Evolutionary conservation across 2,329 filamentous ascomycete species (phyloP), one percentile per base, ranked within the genome.

Genomic region (Parafenestella ontariensis): DNA sequence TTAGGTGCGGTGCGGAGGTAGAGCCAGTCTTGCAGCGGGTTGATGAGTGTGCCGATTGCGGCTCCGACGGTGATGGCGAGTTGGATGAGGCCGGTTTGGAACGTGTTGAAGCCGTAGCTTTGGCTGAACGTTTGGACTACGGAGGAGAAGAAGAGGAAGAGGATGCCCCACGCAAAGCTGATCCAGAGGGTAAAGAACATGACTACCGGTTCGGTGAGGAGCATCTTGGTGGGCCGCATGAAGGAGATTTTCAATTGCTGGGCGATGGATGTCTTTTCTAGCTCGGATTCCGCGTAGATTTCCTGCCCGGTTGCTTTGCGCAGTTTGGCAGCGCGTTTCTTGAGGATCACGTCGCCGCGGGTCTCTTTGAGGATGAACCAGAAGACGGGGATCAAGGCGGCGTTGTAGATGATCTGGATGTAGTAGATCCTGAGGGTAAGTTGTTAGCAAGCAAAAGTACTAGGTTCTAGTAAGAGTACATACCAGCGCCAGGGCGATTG

Each of bases 111-210:
- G 45, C 66, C 68, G 54, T 79, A 78, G 44, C 73, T 76, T 10
- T 64, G 43, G 36, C 63, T 67, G 56, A 77, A 79, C 0, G 76
- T 78, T 49, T 78, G 76, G 0, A 73, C 70, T 1, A 79, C 74
- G 8, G 69, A 74, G 24, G 65, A 70, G 56, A 78, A 78, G 68
- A 78, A 79, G 0, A 79, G 65, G 55, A 76, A 80, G 0, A 79
- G 60, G 21, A 79, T 78, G 1, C 77, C 77, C 76, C 76, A 79
- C 0, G 77, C 76, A 52, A 80, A 80, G 26, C 68, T 72, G 39
- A 78, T 76, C 77, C 77, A 80, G 0, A 79, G 62, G 0, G 77
- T 79, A 64, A 81, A 77, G 47, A 75, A 78, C 2, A 61, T 74
- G 5, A 79, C 73, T 1, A 81, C 74, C 0, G 77, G 77, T 26